phyloP scores from a whole-genome alignment of 2,329 filamentous ascomycete species.

The Cercospora janseana region DNA sequence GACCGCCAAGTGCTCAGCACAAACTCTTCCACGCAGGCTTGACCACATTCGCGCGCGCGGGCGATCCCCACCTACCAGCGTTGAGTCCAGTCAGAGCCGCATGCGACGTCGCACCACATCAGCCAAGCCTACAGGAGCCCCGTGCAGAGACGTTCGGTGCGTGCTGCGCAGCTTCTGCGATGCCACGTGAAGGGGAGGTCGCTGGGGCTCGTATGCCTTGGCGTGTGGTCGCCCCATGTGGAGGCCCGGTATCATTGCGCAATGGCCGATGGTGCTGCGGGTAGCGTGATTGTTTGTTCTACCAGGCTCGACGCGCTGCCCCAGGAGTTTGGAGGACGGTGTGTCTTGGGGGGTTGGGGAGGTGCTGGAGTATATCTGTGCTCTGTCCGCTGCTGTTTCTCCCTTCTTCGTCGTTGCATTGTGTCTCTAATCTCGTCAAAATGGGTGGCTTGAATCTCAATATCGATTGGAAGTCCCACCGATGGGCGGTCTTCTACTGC shows the following conservation, averaged over 20 bases:
- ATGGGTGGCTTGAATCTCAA: conserved; percentile 25
- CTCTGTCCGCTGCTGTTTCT: background rate
- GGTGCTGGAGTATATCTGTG: background rate
- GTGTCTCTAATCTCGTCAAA: background rate
- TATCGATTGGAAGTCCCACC: conserved; percentile 26
- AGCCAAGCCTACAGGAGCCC: conserved; percentile 3
- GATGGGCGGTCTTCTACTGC: conserved; percentile 26
- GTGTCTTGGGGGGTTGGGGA: background rate
- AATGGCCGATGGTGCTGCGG: background rate
- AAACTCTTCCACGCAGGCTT: conserved; percentile 18
- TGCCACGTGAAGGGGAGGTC: conserved; percentile 9
- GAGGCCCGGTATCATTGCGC: conserved; percentile 1
- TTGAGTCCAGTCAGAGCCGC: conserved; percentile 12
- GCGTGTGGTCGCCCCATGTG: conserved; percentile 3
- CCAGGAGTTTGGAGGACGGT: background rate
- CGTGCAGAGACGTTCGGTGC: background rate
- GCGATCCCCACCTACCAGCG: conserved; percentile 6
- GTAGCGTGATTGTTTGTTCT: background rate
- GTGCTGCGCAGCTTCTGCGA: background rate
- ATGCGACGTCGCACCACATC: conserved; percentile 6
- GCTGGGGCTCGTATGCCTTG: conserved; percentile 3
- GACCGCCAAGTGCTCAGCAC: conserved; percentile 14
- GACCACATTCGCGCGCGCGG: conserved; percentile 12
- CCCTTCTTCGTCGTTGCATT: too few relatives aligned
- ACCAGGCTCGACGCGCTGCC: background rate